A percentile compares a stretch with the other conserved stretches of the same genome.
Conservation (phyloP, 2,329 filamentous ascomycete species). For the Microdochium trichocladiopsis region DNA sequence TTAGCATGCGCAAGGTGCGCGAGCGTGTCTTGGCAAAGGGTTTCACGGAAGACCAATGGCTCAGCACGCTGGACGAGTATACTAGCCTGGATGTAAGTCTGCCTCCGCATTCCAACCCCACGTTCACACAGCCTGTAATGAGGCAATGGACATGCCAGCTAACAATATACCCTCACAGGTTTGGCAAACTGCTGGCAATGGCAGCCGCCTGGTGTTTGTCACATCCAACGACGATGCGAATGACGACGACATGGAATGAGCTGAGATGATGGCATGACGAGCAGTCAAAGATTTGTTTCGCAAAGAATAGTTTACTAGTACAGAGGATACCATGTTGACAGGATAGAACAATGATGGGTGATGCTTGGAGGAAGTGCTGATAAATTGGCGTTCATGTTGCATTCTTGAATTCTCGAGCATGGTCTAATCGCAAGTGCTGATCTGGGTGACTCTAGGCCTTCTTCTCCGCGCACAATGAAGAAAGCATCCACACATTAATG, state of each 20-base stretch:
- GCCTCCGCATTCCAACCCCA: neutral
- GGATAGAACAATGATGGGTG: no score
- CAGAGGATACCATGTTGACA: no score
- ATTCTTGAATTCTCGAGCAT: no score
- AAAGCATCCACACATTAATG: no score
- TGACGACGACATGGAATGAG: slow-evolving; percentile 39
- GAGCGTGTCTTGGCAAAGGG: slow-evolving; percentile 93
- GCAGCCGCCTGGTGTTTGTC: slow-evolving; percentile 65
- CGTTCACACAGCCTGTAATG: neutral
- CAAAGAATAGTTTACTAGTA: no score
- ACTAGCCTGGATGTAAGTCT: slow-evolving; percentile 77
- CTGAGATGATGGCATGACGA: neutral
- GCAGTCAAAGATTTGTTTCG: neutral
- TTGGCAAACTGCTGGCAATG: slow-evolving; percentile 71
- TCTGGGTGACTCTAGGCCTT: no score
- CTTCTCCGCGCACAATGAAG: no score
- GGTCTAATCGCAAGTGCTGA: no score
- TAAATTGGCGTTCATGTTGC: no score
- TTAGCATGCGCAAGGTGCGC: slow-evolving; percentile 82
- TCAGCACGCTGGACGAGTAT: slow-evolving; percentile 83
- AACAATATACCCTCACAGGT: slow-evolving; percentile 42
- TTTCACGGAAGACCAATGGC: slow-evolving; percentile 91
- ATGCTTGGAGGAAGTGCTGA: no score
- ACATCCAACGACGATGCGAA: slow-evolving; percentile 46
- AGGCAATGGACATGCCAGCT: slow-evolving; percentile 17